Conservation (phyloP, 192 early-diverging fungal species). For the Linderina pennispora region DNA sequence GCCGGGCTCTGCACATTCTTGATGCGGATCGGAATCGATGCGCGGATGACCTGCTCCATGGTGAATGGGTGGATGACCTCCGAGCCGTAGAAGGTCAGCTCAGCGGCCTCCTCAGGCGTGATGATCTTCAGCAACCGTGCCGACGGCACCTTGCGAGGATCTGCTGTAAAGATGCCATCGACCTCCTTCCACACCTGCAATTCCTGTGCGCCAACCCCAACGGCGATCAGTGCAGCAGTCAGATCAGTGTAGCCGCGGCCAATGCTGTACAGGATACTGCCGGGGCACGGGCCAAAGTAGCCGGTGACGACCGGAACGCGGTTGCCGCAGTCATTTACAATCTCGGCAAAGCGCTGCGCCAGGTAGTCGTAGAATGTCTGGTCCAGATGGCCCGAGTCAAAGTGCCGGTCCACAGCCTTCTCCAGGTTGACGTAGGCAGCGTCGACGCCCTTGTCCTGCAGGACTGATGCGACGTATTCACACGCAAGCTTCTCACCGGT, state of each 20-base stretch:
- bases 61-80: constrained; percentile 99
- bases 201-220: constrained; percentile 81
- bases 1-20: constrained; percentile 95
- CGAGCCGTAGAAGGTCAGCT: constrained; percentile 94
- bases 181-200: constrained; percentile 99
- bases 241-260: constrained; percentile 98
- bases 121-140: constrained; percentile 86
- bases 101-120: constrained; percentile 96
- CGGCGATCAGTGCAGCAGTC: constrained; percentile 91
- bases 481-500: constrained; percentile 94
- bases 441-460: constrained; percentile 73
- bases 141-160: constrained; percentile 89
- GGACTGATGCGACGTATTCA: constrained; percentile 75
- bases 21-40: constrained; percentile 95
- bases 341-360: constrained; percentile 56
- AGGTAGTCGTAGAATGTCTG: constrained; percentile 98
- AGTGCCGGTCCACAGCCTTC: constrained; percentile 74
- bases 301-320: constrained; percentile 91
- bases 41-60: constrained; percentile 98
- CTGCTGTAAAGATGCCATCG: constrained; percentile 98
- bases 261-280: constrained; percentile 81
- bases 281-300: constrained; percentile 97
- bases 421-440: constrained; percentile 85
- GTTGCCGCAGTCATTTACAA: constrained; percentile 54
- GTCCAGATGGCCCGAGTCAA: constrained; percentile 72